Evolutionary conservation across 306 rosid species (phyloP), one percentile per base, ranked within the genome.

Genomic region (Arachis hypogaea): DNA sequence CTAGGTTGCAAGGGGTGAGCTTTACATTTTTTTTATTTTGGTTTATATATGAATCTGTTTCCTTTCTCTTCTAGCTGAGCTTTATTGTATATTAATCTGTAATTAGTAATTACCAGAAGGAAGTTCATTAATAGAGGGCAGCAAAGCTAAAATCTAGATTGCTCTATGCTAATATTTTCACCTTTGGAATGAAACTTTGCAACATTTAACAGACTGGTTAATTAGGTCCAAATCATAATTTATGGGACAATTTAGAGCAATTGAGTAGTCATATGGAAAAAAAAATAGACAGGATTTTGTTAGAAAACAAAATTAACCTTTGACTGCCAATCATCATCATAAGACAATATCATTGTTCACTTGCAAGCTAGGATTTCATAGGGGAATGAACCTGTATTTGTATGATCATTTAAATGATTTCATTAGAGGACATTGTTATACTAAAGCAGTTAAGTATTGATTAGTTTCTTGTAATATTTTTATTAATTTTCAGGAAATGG

Each of bases 401-500:
- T 12, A 6, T 58, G 67, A 77, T 63, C 54, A 11, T 30, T 56
- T 69, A 22, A 76, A 61, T 77, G 76, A 41, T 58, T 47, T 47
- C 67, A 57, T 63, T 41, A 43, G 12, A 58, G 44, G 12, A 22
- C 28, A 22, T 22, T 22, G 28, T 22, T 22, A 22, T 22, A 22
- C 28, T 22, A 22, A 57, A 68, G 67, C 45, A 41, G 18, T 28
- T 28, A 50, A 43, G 38, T 51, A 28, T 68, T 74, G 63, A 64
- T 73, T 61, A 9, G 51, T 63, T 76, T 43, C 57, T 72, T 66
- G 41, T 66, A 50, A 63, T 66, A 11, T 74, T 29, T 45, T 30
- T 75, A 36, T 84, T 83, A 22, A 60, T 73, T 83, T 80, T 84
- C 90, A 94, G 99, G 89, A 81, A 94, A 94, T 84, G 99, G 99